Percentiles rank a stretch among this genome's conserved stretches.
Evolutionary conservation across 768 basidiomycete genomes (phyloP).

Genomic region (Heimioporus sp.): DNA sequence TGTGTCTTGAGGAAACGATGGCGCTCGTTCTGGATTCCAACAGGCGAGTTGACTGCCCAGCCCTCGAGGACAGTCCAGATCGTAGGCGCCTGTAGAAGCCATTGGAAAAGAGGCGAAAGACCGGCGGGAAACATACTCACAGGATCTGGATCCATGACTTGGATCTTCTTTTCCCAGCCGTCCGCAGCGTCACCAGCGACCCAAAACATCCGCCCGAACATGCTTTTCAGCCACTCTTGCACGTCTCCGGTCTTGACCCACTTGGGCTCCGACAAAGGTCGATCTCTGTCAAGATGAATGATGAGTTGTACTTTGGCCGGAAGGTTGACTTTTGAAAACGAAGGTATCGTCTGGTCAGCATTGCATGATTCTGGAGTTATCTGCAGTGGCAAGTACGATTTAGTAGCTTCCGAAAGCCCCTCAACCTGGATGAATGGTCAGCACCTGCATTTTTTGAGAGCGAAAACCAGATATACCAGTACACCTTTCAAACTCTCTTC

Average conservation of each 20-base stretch:
- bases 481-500: constrained; percentile 68
- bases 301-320: constrained; percentile 62
- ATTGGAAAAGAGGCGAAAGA: background rate
- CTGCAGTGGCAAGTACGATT: constrained; percentile 64
- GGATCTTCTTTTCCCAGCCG: constrained; percentile 93
- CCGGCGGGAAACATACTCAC: constrained; percentile 47
- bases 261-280: constrained; percentile 91
- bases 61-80: constrained; percentile 87
- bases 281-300: constrained; percentile 80
- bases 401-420: constrained; percentile 65
- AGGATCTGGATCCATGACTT: constrained; percentile 91
- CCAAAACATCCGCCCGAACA: constrained; percentile 88
- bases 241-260: constrained; percentile 96
- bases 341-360: constrained; percentile 66
- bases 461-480: constrained; percentile 48
- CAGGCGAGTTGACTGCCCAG: constrained; percentile 85
- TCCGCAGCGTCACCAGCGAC: constrained; percentile 79
- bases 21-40: constrained; percentile 72
- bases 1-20: constrained; percentile 88
- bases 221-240: constrained; percentile 89
- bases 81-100: constrained; percentile 70
- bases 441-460: constrained; percentile 3
- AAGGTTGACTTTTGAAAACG: constrained; percentile 54
- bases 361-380: constrained; percentile 40
- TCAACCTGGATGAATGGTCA: constrained; percentile 54